Conservation (phyloP, 139 green algal species). For the Coelastrella sp. region DNA sequence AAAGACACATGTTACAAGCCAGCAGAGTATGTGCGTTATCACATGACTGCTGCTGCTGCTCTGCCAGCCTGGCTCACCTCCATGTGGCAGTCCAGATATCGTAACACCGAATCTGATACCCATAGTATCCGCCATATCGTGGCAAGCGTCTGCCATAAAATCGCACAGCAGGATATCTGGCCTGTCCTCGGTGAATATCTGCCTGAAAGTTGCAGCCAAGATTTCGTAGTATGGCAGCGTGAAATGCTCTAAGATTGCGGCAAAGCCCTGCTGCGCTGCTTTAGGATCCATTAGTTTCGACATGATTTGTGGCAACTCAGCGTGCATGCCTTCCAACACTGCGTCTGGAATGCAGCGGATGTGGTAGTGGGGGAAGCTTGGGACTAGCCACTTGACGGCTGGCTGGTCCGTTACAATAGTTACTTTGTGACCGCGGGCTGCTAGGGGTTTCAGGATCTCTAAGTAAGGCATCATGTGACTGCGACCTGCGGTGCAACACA, state of each 20-base stretch:
- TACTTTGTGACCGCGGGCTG: slow-evolving; percentile 18
- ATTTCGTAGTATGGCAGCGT: not conserved
- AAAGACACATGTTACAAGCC: too few relatives aligned
- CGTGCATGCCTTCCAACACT: not conserved
- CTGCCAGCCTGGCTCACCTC: not conserved
- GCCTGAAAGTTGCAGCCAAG: not conserved
- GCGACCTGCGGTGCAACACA: slow-evolving; percentile 6
- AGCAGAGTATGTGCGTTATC: too few relatives aligned
- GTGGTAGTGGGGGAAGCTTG: not conserved
- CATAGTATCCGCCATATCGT: slow-evolving; percentile 3
- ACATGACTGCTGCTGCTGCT: too few relatives aligned
- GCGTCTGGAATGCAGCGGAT: not conserved
- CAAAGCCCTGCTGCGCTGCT: not conserved
- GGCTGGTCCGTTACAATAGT: slow-evolving; percentile 32
- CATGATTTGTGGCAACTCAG: not conserved
- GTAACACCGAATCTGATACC: not conserved
- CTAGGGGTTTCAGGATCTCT: slow-evolving; percentile 18
- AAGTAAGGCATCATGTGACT: slow-evolving; percentile 41
- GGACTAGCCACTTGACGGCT: not conserved
- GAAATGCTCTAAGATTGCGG: not conserved
- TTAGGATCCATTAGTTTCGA: not conserved
- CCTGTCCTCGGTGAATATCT: not conserved
- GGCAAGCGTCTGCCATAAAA: slow-evolving; percentile 7
- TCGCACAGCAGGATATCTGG: slow-evolving; percentile 40
- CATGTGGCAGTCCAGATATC: not conserved